Evolutionary conservation across 306 rosid species (phyloP).

Genomic region (Echinosophora koreensis): DNA sequence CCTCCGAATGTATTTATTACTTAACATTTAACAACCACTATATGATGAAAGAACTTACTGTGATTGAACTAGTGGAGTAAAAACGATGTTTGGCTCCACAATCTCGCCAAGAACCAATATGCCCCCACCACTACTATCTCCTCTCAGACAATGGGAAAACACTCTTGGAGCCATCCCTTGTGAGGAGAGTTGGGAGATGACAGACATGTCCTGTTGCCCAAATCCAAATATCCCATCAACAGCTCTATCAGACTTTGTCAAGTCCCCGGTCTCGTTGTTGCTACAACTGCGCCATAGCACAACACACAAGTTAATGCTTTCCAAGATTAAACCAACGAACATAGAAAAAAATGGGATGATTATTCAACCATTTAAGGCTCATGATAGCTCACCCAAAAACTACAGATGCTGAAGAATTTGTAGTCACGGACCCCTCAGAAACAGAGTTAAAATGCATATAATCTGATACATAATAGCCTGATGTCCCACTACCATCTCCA

Average conservation of each 20-base stretch:
- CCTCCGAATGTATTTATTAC: constrained; percentile 4
- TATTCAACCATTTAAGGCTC: constrained; percentile 31
- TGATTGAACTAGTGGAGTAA: constrained; percentile 84
- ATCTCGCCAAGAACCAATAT: constrained; percentile 94
- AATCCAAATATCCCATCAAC: constrained; percentile 97
- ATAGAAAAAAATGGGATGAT: neutral
- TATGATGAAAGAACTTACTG: constrained; percentile 69
- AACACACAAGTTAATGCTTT: constrained; percentile 45
- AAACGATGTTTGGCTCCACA: constrained; percentile 84
- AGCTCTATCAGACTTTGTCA: constrained; percentile 90
- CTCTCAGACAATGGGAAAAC: constrained; percentile 95
- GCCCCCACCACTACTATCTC: constrained; percentile 91
- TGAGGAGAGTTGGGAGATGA: constrained; percentile 88
- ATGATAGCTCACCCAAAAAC: constrained; percentile 81
- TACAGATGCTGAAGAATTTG: constrained; percentile 82
- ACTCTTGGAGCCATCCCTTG: constrained; percentile 85
- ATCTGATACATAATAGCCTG: constrained; percentile 87
- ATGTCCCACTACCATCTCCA: constrained; percentile 98
- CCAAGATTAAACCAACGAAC: constrained; percentile 43
- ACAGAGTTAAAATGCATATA: constrained; percentile 71
- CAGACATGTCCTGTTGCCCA: constrained; percentile 89
- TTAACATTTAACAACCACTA: constrained; percentile 5
- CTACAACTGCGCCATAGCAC: constrained; percentile 81
- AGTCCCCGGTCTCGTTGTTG: constrained; percentile 81
- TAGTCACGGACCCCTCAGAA: constrained; percentile 61